Percentiles rank a stretch among this genome's conserved stretches.
Evolutionary conservation across 1,139 yeast genomes (phyloP).

Genomic region (Wickerhamomyces sp.): DNA sequence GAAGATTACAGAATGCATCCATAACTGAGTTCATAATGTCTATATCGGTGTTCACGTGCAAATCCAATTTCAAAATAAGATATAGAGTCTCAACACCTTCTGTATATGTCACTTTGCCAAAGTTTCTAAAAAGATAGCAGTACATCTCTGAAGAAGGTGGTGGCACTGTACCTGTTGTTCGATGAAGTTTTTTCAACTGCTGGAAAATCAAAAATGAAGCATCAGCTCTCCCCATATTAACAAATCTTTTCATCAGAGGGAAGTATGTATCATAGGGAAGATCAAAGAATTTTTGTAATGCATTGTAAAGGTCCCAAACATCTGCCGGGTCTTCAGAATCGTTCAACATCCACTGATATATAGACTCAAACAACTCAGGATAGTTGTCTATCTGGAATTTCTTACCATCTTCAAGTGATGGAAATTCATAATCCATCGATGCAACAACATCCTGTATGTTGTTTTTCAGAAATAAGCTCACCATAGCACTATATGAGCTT

Average conservation of each 20-base stretch:
- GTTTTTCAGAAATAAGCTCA: constrained; percentile 41
- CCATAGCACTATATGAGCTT: constrained; percentile 42
- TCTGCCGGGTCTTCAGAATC: constrained; percentile 42
- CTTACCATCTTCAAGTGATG: constrained; percentile 36
- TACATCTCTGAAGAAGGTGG: constrained; percentile 69
- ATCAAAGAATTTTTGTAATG: constrained; percentile 51
- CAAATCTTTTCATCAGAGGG: constrained; percentile 55
- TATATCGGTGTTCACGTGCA: constrained; percentile 53
- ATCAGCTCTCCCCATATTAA: constrained; percentile 48
- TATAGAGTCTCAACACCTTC: constrained; percentile 69
- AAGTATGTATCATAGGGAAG: constrained; percentile 58
- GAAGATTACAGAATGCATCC: constrained; percentile 61
- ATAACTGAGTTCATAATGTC: constrained; percentile 56
- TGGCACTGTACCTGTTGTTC: constrained; percentile 48
- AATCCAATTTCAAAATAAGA: constrained; percentile 61
- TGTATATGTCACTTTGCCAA: constrained; percentile 55
- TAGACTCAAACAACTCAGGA: constrained; percentile 34
- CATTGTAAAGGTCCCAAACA: constrained; percentile 63
- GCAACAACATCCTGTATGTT: constrained; percentile 57
- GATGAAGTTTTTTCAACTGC: constrained; percentile 52
- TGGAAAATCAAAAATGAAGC: constrained; percentile 64
- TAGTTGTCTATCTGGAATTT: constrained; percentile 25
- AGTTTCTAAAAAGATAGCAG: constrained; percentile 51
- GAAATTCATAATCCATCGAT: constrained; percentile 56
- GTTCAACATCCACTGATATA: constrained; percentile 44